Evolutionary conservation across 2,329 filamentous ascomycete species (phyloP), one percentile per base, ranked within the genome.

Genomic region (Epichloe gansuensis): DNA sequence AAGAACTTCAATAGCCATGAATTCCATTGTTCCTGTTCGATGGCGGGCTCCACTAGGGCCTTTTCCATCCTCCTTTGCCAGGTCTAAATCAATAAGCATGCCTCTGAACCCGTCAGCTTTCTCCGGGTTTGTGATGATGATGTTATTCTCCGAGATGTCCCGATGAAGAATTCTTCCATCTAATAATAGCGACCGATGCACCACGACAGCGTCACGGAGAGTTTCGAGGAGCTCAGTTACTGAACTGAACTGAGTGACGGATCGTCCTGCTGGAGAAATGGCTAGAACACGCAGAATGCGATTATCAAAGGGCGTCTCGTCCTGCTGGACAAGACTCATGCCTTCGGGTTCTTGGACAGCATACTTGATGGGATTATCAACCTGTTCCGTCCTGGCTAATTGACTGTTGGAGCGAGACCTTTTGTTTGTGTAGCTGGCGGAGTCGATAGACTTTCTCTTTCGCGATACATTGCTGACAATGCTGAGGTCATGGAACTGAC

Each of bases 221-320:
- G 31, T 21, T 48, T 55, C 50, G 12, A 49, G 38, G 21, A 55
- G 50, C 31, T 55, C 54, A 12, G 25, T 40, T 43, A 51, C 21
- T 5, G 54, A 47, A 15, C 17, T 49, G 38, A 55, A 55, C 25
- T 50, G 23, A 27, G 49, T 49, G 39, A 55, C 54, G 23, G 38
- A 41, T 44, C 50, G 21, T 11, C 52, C 54, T 9, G 47, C 49
- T 34, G 52, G 27, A 9, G 27, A 31, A 31, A 31, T 31, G 27
- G 27, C 27, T 31, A 31, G 27, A 31, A 6, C 27, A 52, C 51
- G 49, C 35, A 49, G 49, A 23, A 55, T 55, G 15, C 46, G 50
- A 23, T 51, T 36, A n/a, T 45, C 38, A 31, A 41, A 51, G 9
- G 43, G 50, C 39, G 25, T 17, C 25, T 47, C 11, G 34, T 47